phyloP scores from a whole-genome alignment of 805 yeast species.

The Candida nitratophila region DNA sequence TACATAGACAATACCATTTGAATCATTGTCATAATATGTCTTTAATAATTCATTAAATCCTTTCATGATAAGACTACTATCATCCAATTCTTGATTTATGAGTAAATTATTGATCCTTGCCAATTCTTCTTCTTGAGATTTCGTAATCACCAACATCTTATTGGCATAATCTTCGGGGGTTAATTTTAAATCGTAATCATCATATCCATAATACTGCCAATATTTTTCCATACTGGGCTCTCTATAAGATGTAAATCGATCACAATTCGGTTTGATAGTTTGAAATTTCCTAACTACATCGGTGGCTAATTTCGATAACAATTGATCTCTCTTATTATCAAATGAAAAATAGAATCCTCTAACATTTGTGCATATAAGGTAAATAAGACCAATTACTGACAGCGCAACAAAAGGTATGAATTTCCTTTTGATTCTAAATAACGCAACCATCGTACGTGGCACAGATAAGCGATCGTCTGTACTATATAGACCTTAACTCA shows the following conservation, averaged over 20 bases:
- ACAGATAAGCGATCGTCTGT: too few relatives aligned
- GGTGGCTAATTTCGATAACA: background rate
- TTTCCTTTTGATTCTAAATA: background rate
- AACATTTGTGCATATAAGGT: background rate
- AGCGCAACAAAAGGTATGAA: background rate
- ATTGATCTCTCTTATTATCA: background rate
- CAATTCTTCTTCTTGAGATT: slow-evolving; percentile 19
- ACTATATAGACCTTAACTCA: too few relatives aligned
- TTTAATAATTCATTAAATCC: slow-evolving; percentile 5
- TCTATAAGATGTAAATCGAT: slow-evolving; percentile 17
- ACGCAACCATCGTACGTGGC: background rate
- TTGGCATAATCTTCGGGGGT: slow-evolving; percentile 13
- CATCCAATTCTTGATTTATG: slow-evolving; percentile 10
- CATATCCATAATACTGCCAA: slow-evolving; percentile 27
- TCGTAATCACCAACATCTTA: slow-evolving; percentile 13
- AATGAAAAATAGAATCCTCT: background rate
- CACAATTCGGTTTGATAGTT: slow-evolving; percentile 14
- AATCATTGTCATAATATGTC: slow-evolving; percentile 6
- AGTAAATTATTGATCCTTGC: slow-evolving; percentile 13
- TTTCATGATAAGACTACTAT: slow-evolving; percentile 9
- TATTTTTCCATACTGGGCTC: slow-evolving; percentile 10
- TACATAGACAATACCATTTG: slow-evolving; percentile 23
- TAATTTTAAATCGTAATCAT: slow-evolving; percentile 15
- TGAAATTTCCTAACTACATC: background rate
- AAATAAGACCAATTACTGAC: background rate